Evolutionary conservation across 805 yeast genomes (phyloP), one percentile per base, ranked within the genome.

Genomic region (Yamadazyma scolyti): DNA sequence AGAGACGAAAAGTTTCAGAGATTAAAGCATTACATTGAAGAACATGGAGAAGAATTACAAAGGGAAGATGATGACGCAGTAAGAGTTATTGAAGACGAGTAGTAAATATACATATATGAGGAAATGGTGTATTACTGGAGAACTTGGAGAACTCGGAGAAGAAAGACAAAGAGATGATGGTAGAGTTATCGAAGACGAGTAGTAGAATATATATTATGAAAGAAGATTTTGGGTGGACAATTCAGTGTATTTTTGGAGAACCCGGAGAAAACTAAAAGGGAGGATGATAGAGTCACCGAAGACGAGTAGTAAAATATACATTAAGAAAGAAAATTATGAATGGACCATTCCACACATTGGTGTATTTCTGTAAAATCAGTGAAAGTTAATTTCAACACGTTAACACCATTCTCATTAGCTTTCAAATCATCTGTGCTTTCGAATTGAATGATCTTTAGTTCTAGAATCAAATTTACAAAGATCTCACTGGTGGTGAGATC

Each of bases 1-100:
- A 71, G 77, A 46, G 88, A 82, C 38, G 90, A 82, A 46, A 75
- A 69, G 46, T 65, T 67, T 37, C 61, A 64, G 36, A 64, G 72
- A 36, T 58, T 68, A 31, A 73, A 74, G 43, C 51, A 56, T 34
- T 62, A 52, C 36, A 46, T 63, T 20, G 61, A 61, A 40, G 63
- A 63, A 31, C 61, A 65, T 35, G 65, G 54, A 9, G 65, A 58
- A 7, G 58, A 56, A 31, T 48, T 62, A 33, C 43, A 47, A 26
- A 47, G 48, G 23, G 54, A 48, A 26, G 58, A 54, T 20, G 52
- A 46, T 28, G 56, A 54, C 22, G 49, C 47, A 33, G 58, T 60
- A 10, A 47, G 50, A 32, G 58, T 64, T 2, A 48, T 58, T 17
- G 59, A 52, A 28, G 50, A 47, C 42, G 24, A 37, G 11, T 13